phyloP scores from a whole-genome alignment of 208 protist genomes.

The Wallacemonas sp. region DNA sequence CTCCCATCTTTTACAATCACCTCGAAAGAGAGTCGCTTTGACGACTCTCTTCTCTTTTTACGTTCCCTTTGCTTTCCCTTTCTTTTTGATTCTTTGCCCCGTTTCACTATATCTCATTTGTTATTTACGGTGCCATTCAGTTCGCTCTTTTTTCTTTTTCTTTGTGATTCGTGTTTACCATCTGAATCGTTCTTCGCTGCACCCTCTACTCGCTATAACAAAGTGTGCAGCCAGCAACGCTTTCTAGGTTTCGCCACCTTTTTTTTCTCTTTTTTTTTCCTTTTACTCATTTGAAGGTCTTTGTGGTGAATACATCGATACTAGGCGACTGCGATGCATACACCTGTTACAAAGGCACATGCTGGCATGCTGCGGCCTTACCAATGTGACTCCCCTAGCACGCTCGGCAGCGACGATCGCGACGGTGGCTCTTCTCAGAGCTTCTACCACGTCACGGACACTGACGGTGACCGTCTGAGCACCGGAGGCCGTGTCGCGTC shows the following conservation, averaged over 20 bases:
- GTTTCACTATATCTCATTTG: no score
- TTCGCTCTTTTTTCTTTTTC: conserved; percentile 9
- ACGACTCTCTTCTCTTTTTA: background rate
- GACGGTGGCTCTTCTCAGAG: background rate
- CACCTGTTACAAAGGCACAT: no score
- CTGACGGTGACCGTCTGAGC: background rate
- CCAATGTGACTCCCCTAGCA: no score
- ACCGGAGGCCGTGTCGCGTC: background rate
- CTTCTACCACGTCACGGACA: background rate
- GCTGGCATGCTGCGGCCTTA: no score
- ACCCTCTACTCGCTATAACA: no score
- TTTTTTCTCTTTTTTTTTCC: conserved; percentile 5
- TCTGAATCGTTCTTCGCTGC: conserved; percentile 10
- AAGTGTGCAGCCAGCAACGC: no score
- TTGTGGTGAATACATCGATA: background rate
- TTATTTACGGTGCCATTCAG: no score
- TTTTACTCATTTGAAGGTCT: conserved; percentile 1
- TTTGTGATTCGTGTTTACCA: conserved; percentile 3
- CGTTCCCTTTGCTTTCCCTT: background rate
- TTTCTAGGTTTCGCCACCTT: conserved; percentile 2
- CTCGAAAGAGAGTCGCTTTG: background rate
- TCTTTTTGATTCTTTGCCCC: background rate
- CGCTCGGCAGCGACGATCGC: background rate
- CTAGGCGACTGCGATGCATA: background rate
- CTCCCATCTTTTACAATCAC: background rate